phyloP scores from a whole-genome alignment of 768 basidiomycete species.

The Boletus rubescentipes region DNA sequence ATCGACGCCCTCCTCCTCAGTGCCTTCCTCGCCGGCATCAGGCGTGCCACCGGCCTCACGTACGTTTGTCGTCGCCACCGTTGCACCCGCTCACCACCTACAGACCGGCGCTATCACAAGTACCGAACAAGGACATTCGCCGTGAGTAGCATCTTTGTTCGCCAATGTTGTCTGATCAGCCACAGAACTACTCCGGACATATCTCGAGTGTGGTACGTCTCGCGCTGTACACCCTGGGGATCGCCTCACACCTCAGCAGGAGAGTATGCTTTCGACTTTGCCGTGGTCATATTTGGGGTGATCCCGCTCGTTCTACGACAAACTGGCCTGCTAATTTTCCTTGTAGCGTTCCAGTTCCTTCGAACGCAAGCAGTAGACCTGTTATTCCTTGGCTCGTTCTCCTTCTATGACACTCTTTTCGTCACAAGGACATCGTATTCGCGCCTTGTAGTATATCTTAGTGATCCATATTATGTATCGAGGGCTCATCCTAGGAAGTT shows the following conservation, averaged over 20 bases:
- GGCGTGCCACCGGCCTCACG: constrained; percentile 84
- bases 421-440: not conserved
- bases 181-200: constrained; percentile 68
- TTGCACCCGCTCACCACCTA: not conserved
- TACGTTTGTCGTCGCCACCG: constrained; percentile 37
- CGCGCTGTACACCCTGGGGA: not conserved
- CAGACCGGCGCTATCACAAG: constrained; percentile 71
- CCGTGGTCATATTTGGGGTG: constrained; percentile 81
- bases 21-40: constrained; percentile 82
- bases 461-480: not conserved
- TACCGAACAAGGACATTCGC: constrained; percentile 87
- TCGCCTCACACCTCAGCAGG: constrained; percentile 41
- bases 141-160: constrained; percentile 50
- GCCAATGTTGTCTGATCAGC: not conserved
- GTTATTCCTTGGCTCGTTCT: not conserved
- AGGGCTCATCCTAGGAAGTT: constrained; percentile 85
- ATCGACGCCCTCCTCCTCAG: constrained; percentile 78
- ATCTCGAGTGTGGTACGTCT: constrained; percentile 76
- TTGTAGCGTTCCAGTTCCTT: constrained; percentile 70
- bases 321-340: constrained; percentile 1
- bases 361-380: constrained; percentile 44
- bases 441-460: constrained; percentile 14
- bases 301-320: not conserved
- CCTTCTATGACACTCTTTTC: not conserved
- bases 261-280: constrained; percentile 86